Base-by-base conservation (phyloP, 805 yeast genomes). In the Schwanniomyces sp. region DNA sequence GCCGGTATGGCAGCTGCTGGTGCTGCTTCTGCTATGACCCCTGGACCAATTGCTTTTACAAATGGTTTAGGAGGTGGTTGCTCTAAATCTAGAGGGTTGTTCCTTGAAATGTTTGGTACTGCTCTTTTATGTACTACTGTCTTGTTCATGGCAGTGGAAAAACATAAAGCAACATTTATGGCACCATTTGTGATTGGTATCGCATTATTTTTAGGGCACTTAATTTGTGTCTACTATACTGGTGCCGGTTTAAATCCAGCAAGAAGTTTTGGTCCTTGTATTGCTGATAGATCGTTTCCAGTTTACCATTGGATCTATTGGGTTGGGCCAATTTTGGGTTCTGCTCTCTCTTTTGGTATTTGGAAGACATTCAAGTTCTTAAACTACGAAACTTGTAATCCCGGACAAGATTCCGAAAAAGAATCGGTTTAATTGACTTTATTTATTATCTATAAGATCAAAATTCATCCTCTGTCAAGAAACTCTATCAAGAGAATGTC, bases 161-260 rank as follows among this genome's bases (percentile, higher is more conserved):
- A 86, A 68, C 84, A 84, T 58, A 76, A 79, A 55, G 85, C 87
- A 47, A 86, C 91, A 37, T 83, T 75, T 64, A 76, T 85, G 71
- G 95, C 96, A 44, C 94, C 96, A 48, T 76, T 87, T 50, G 87
- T 78, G 62, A 89, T 89, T 69, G 96, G 96, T 67, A 66, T 89
- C 47, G 80, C 96, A 26, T 76, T 89, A 57, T 86, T 89, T 74
- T 72, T 88, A 58, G 95, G 86, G 42, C 96, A 89, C 66, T 80
- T 89, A 75, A 77, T 88, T 57, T 80, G 86, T 63, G 88, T 90
- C 47, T 86, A 78, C 79, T 86, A 80, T 75, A 87, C 96, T 43
- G 96, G 96, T 65, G 95, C 96, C 34, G 96, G 96, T 64, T 75
- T 88, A 62, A 89, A 89, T 78, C 96, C 96, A 48, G 96, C 96